Evolutionary conservation across 257 asterid genomes (phyloP).

Genomic region (Salvia miltiorrhiza): DNA sequence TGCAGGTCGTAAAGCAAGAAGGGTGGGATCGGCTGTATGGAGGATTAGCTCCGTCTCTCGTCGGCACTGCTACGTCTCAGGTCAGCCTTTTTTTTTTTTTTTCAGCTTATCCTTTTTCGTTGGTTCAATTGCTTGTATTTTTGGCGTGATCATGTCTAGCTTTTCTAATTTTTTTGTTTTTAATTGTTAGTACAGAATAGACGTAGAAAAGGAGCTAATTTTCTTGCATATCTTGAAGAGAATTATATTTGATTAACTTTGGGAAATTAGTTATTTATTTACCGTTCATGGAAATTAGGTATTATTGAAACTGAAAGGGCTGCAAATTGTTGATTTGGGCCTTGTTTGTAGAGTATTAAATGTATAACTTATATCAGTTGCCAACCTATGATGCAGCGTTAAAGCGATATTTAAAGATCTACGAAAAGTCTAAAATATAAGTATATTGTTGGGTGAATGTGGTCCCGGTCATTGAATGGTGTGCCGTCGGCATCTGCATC

Average conservation of each 20-base stretch:
- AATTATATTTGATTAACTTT: neutral
- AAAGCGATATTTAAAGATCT: neutral
- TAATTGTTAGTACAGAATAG: neutral
- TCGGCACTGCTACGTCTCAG: constrained; percentile 96
- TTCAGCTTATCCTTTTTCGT: neutral
- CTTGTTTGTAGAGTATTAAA: neutral
- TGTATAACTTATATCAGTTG: constrained; percentile 9
- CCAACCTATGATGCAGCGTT: constrained; percentile 14
- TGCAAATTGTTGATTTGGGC: constrained; percentile 8
- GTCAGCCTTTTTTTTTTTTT: constrained; percentile 27
- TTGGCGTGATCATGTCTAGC: neutral
- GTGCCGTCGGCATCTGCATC: constrained; percentile 40
- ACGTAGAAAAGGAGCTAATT: neutral
- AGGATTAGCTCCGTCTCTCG: constrained; percentile 84
- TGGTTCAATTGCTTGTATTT: neutral
- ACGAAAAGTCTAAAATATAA: neutral
- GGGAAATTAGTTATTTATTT: neutral
- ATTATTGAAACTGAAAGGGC: neutral
- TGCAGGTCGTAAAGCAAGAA: constrained; percentile 78
- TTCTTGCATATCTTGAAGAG: neutral
- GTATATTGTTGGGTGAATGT: constrained; percentile 19
- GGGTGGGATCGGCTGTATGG: constrained; percentile 93
- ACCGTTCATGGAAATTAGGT: neutral
- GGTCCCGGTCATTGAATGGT: constrained; percentile 44
- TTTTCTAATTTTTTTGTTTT: neutral